Evolutionary conservation across 306 rosid genomes (phyloP).

Genomic region (Inga oerstediana): DNA sequence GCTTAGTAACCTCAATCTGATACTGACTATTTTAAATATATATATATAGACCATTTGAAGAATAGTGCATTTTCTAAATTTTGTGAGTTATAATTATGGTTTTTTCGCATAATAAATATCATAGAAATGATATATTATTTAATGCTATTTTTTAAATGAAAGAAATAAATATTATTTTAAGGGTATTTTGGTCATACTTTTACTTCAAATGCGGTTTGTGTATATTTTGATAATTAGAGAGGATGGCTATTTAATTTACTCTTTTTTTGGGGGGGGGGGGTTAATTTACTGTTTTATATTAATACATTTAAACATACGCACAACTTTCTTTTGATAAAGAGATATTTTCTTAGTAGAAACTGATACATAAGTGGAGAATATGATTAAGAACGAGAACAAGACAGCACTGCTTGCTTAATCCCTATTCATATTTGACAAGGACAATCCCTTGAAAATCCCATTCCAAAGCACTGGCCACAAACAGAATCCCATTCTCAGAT

Average conservation of each 20-base stretch:
- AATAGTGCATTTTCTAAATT: not conserved
- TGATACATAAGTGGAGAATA: not conserved
- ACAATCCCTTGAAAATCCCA: not conserved
- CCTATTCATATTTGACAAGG: not conserved
- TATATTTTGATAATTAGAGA: not conserved
- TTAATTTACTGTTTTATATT: not conserved
- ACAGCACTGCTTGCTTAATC: not conserved
- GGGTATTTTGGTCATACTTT: not conserved
- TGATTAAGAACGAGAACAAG: not conserved
- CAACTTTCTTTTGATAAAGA: not conserved
- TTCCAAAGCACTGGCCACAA: not conserved
- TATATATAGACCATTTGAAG: not conserved
- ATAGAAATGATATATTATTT: not conserved
- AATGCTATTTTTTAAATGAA: not conserved
- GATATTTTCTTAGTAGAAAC: not conserved
- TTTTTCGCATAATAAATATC: no score
- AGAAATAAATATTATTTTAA: not conserved
- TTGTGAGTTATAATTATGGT: not conserved
- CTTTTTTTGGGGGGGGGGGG: not conserved
- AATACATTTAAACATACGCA: not conserved
- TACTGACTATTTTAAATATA: not conserved
- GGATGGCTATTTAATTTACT: not conserved
- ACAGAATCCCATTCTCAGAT: not conserved
- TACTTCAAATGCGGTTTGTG: not conserved
- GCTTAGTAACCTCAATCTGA: no score